These are phyloP conservation scores for Grosmannia clavigera DNA, from an alignment of 2,329 filamentous ascomycete genomes.

Conservation along the genomic window DNA sequence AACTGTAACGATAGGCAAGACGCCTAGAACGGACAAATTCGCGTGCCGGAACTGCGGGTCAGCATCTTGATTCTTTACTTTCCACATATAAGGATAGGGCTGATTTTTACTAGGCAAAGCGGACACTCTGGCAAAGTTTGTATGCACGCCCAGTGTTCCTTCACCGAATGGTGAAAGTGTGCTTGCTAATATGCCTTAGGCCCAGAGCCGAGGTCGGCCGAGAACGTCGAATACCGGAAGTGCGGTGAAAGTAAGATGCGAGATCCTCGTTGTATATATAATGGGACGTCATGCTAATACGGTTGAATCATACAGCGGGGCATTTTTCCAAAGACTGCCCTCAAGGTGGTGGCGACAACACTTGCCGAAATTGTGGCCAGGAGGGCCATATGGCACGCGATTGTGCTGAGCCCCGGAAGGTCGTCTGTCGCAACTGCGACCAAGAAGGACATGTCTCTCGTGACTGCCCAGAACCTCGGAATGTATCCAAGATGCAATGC, in stretches of 20 bases:
- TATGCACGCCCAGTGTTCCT: constrained; percentile 16
- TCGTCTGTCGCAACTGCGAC: constrained; percentile 47
- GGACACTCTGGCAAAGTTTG: constrained; percentile 40
- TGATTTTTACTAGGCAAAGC: constrained; percentile 19
- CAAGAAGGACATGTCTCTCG: constrained; percentile 45
- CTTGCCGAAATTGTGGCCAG: constrained; percentile 50
- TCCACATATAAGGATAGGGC: constrained; percentile 1
- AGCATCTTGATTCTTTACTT: constrained; percentile 8
- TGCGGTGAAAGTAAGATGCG: constrained; percentile 43
- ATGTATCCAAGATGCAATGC: constrained; percentile 41
- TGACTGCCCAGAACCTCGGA: constrained; percentile 43
- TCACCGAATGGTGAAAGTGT: constrained; percentile 13
- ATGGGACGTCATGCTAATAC: not conserved
- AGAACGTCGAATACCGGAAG: constrained; percentile 52
- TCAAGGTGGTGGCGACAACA: constrained; percentile 40
- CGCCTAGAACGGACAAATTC: constrained; percentile 49
- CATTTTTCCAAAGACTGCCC: constrained; percentile 55
- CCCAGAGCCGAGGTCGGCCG: constrained; percentile 47
- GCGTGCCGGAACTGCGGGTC: constrained; percentile 58
- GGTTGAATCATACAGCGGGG: constrained; percentile 30
- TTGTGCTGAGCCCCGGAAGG: constrained; percentile 37
- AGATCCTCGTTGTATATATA: not conserved
- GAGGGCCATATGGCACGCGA: constrained; percentile 51
- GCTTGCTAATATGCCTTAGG: constrained; percentile 25
- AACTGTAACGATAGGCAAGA: constrained; percentile 29